Evolutionary conservation across 495 filamentous ascomycete species (phyloP).

Genomic region (Tuber borchii): DNA sequence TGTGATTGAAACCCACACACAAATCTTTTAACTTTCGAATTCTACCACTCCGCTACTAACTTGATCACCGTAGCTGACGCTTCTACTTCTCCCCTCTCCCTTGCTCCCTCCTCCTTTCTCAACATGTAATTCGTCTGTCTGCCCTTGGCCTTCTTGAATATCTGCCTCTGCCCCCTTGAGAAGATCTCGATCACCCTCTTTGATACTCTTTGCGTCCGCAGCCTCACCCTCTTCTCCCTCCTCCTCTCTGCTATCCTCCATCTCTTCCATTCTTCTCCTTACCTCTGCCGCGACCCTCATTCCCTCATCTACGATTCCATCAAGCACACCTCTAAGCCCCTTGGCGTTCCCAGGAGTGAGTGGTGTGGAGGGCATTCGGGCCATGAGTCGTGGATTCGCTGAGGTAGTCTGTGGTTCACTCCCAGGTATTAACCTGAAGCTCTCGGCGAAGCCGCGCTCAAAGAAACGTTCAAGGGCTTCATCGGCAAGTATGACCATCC

Average conservation of each 20-base stretch:
- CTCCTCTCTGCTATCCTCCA: conserved; percentile 69
- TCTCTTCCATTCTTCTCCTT: conserved; percentile 84
- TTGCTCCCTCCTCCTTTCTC: conserved; percentile 16
- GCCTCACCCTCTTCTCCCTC: conserved; percentile 69
- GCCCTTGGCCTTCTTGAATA: conserved; percentile 18
- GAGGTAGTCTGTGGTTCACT: conserved; percentile 33
- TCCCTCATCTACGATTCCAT: conserved; percentile 94
- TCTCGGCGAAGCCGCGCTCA: conserved; percentile 68
- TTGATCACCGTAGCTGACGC: conserved; percentile 11
- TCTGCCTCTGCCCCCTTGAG: conserved; percentile 70
- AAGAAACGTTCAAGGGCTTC: conserved; percentile 95
- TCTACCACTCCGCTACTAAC: not conserved
- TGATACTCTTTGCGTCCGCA: conserved; percentile 48
- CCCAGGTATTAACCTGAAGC: conserved; percentile 55
- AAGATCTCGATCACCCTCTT: conserved; percentile 53
- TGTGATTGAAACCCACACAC: not conserved
- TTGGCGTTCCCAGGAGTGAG: conserved; percentile 53
- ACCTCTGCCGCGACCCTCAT: conserved; percentile 93
- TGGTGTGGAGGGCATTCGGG: conserved; percentile 46
- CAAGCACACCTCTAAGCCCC: conserved; percentile 81
- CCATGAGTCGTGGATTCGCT: conserved; percentile 39
- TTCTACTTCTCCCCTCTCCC: conserved; percentile 21
- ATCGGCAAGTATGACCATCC: conserved; percentile 96
- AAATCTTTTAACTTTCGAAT: conserved; percentile 2
- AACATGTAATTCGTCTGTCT: conserved; percentile 21